Percentiles rank a stretch among this genome's conserved stretches.
Conservation (phyloP, 2,329 filamentous ascomycete species). For the Calonectria hawksworthii region DNA sequence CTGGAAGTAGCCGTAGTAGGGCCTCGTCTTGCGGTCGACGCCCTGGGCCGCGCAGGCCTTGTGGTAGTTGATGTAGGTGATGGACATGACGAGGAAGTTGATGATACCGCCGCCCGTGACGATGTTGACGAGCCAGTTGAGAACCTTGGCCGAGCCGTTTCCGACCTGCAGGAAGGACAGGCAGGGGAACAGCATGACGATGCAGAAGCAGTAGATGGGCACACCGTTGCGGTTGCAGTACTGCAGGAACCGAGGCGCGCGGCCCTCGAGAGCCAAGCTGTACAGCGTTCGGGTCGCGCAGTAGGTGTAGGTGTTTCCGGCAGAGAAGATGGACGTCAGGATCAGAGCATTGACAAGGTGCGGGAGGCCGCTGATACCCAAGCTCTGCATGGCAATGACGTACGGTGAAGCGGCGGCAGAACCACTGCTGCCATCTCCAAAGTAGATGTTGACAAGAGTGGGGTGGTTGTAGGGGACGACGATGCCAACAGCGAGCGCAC, state of each 20-base stretch:
- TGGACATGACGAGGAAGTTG: constrained; percentile 70
- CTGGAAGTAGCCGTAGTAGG: constrained; percentile 72
- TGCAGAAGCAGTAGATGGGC: constrained; percentile 69
- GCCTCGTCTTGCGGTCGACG: constrained; percentile 65
- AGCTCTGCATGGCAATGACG: constrained; percentile 72
- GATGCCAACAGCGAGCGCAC: constrained; percentile 77
- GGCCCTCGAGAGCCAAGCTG: constrained; percentile 65
- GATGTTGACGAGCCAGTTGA: constrained; percentile 69
- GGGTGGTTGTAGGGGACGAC: constrained; percentile 75
- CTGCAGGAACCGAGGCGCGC: constrained; percentile 65
- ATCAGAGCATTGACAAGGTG: constrained; percentile 69
- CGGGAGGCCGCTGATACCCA: constrained; percentile 66
- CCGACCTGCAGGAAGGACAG: constrained; percentile 67
- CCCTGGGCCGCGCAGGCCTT: constrained; percentile 67
- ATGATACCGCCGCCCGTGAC: constrained; percentile 72
- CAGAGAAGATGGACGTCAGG: constrained; percentile 60
- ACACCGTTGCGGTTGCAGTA: constrained; percentile 73
- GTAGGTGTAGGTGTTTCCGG: constrained; percentile 66
- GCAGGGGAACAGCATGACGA: constrained; percentile 67
- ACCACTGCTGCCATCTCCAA: constrained; percentile 51
- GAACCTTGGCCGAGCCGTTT: constrained; percentile 62
- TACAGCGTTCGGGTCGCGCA: constrained; percentile 65
- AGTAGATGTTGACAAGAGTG: constrained; percentile 65
- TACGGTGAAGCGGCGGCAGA: constrained; percentile 73
- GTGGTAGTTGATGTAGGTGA: constrained; percentile 63